Evolutionary conservation across 495 filamentous ascomycete species (phyloP).

Genomic region (Aspergillus avenaceus): DNA sequence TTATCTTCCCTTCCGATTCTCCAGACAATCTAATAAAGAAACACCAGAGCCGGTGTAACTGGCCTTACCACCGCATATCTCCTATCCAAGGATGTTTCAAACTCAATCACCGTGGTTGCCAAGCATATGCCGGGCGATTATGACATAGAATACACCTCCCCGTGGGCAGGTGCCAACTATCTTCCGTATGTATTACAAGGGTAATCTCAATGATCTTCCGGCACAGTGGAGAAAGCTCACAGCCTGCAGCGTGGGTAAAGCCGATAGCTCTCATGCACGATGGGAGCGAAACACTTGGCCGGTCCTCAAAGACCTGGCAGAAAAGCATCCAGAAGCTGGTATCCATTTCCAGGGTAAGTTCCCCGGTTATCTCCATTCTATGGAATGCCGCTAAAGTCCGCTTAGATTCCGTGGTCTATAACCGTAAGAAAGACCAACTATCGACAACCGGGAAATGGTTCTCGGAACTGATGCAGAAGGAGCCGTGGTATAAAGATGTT

Average conservation of each 20-base stretch:
- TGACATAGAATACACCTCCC: constrained; percentile 92
- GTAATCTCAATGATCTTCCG: not conserved
- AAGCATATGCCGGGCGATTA: constrained; percentile 99
- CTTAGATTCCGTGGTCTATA: constrained; percentile 57
- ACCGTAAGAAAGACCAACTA: constrained; percentile 56
- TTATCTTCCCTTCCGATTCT: not conserved
- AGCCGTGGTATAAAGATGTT: constrained; percentile 81
- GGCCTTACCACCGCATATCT: constrained; percentile 89
- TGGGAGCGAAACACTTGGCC: constrained; percentile 71
- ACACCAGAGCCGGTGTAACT: constrained; percentile 75
- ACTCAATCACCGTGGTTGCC: constrained; percentile 76
- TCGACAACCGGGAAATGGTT: constrained; percentile 50
- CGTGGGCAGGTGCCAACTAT: constrained; percentile 93
- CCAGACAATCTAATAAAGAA: not conserved
- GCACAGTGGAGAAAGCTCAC: not conserved
- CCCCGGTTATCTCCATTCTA: not conserved
- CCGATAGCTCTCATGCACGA: constrained; percentile 47
- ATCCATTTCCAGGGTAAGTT: constrained; percentile 76
- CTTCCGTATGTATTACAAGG: constrained; percentile 58
- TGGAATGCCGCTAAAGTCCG: constrained; percentile 2
- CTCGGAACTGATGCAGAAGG: constrained; percentile 57
- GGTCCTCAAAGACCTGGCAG: constrained; percentile 58
- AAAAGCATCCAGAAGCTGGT: constrained; percentile 77
- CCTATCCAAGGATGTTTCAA: constrained; percentile 64
- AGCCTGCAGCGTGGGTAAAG: constrained; percentile 44